Percentiles rank a stretch among this genome's conserved stretches.
Conservation (phyloP, 441 rosid species). For the Gossypium schwendimanii region DNA sequence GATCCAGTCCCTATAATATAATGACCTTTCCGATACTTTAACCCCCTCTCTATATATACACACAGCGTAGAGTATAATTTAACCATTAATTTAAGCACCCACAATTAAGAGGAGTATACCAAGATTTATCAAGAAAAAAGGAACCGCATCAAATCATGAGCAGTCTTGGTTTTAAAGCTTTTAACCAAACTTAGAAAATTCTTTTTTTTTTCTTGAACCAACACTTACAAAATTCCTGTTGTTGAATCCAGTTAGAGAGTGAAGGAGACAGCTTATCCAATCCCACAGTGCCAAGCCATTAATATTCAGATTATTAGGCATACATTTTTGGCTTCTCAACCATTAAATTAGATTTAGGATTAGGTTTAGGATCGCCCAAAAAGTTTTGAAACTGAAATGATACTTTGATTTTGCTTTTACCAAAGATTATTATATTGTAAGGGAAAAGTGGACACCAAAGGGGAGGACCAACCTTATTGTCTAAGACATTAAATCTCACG, state of each 20-base stretch:
- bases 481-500: not conserved
- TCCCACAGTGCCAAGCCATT: not conserved
- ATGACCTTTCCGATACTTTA: too few species aligned
- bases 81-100: not conserved
- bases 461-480: not conserved
- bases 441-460: not conserved
- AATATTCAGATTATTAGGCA: too few species aligned
- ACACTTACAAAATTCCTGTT: constrained; percentile 9
- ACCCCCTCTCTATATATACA: too few species aligned
- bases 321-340: too few species aligned
- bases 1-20: too few species aligned
- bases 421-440: not conserved
- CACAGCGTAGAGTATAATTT: too few species aligned
- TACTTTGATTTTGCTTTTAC: not conserved
- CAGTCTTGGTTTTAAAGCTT: constrained; percentile 7
- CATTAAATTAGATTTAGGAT: not conserved
- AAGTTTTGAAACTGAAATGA: not conserved
- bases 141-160: constrained; percentile 1
- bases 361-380: not conserved
- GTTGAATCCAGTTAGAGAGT: constrained; percentile 9
- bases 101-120: not conserved
- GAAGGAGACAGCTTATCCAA: constrained; percentile 28
- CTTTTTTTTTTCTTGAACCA: constrained; percentile 6
- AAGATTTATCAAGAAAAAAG: not conserved
- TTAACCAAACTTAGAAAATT: constrained; percentile 12